Base-by-base conservation (phyloP, 1,139 yeast species). In the Magnusiomyces fungicola region DNA sequence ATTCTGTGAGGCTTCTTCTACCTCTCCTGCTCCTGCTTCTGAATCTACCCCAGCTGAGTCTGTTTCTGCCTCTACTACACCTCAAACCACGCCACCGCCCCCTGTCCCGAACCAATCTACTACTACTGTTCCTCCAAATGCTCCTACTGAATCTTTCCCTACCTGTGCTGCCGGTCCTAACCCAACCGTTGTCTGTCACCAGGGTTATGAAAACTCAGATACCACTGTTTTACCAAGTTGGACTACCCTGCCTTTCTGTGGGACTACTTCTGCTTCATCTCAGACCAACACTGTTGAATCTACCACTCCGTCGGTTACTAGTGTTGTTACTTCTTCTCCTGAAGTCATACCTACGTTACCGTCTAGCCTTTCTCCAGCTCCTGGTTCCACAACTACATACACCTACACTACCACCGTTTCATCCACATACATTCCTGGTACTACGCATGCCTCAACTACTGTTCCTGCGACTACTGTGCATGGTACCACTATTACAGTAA, bases 151-250 rank as follows among this genome's bases (percentile, higher is more conserved):
- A 18, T 34, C 27, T 12, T 2, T 24, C 10, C 33, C 30, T 18
- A 32, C 10, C 3, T 19, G 23, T 12, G 29, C 61, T 52, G 57
- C 66, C 60, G 67, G 66, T 66, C 62, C 66, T 61, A 25, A 24
- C 21, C 43, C 43, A 16, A 39, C 43, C 14, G 43, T 39, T 16
- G 43, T 39, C 19, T 39, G 43, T 25, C 27, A 39, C 29, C 41
- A 38, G 14, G 41, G 29, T 22, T 24, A 24, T 12, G 22, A n/a
- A 3, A 39, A 25, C n/a, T 32, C 5, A 16, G n/a, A 21, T 7
- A 18, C n/a, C n/a, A 9, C 36, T 32, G 36, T 32, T 32, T 18
- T 18, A 32, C n/a, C n/a, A 5, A 12, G 18, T 5, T 32, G 36
- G 36, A 18, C n/a, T 5, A 27, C 52, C 19, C 36, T 43, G 2